Evolutionary conservation across 768 basidiomycete genomes (phyloP), one percentile per base, ranked within the genome.

Genomic region (Tephrocybe rancida): DNA sequence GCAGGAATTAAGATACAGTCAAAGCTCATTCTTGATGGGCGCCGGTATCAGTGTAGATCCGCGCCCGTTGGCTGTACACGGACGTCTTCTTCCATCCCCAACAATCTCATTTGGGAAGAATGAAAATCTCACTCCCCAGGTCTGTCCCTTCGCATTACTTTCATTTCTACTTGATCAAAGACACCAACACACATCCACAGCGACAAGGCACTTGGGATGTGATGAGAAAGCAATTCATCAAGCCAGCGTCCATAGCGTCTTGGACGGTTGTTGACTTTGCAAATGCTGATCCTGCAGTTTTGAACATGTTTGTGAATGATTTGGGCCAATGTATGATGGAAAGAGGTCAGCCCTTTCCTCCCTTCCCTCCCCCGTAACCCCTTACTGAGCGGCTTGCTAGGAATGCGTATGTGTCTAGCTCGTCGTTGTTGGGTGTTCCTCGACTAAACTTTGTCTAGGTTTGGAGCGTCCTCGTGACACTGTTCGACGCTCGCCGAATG

Each of bases 21-120:
- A 70, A 0, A 81, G 81, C 0, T 62, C 72, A 7, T 81, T 75
- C 48, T 61, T 82, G 25, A 53, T 54, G 19, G 74, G 73, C 18
- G 73, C 79, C 0, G 70, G 70, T 3, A 70, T 83, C 50, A 47
- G 37, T 5, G 64, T 82, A 0, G 49, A 62, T 7, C 52, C 61
- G 1, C 16, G 39, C 1, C 73, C 76, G 1, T 56, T 70, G 9
- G 8, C 58, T 0, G 68, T 79, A 2, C 62, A 64, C 2, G 77
- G 77, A 0, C 71, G 73, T 22, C 47, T 75, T 26, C 61, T 78
- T 1, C 60, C 66, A 2, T 57, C 67, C 0, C 75, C 76, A 0
- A 41, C 46, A 0, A 73, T 78, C 24, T 21, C 54, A 6, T 78
- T 76, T 39, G 62, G 50, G 1, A 37, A 51, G 14, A 0, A 45